Conservation (phyloP, 2,329 filamentous ascomycete genomes). For the Penicillium sp. region DNA sequence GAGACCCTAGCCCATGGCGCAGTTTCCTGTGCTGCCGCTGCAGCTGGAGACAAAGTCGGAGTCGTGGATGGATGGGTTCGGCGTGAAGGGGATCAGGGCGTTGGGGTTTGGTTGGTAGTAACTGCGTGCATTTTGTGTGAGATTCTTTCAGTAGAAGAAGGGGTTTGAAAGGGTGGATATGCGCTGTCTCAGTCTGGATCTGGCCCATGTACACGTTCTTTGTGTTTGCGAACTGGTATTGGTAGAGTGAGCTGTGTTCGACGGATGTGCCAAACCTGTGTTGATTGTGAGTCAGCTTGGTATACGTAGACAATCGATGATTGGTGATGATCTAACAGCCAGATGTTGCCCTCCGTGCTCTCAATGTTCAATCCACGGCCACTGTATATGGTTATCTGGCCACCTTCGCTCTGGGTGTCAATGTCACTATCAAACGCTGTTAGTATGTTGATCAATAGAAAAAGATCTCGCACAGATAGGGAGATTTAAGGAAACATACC, state of each 20-base stretch:
- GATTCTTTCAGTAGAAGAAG: background rate
- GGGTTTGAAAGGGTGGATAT: background rate
- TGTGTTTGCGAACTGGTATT: background rate
- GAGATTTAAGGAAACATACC: background rate
- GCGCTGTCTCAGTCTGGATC: background rate
- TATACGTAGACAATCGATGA: background rate
- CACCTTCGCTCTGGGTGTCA: background rate
- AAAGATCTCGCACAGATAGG: background rate
- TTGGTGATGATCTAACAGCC: background rate
- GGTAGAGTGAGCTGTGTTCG: background rate
- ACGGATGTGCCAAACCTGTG: background rate
- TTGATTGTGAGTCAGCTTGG: background rate
- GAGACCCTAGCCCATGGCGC: background rate
- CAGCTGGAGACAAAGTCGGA: background rate
- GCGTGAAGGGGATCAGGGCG: background rate
- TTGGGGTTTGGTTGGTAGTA: background rate
- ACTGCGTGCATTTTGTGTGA: background rate
- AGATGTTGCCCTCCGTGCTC: background rate
- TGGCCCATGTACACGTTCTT: background rate
- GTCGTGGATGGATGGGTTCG: background rate
- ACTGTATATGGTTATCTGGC: background rate
- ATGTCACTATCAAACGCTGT: background rate
- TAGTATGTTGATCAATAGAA: background rate
- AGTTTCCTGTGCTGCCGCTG: background rate
- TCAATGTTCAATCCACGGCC: background rate